A percentile compares a stretch with the other conserved stretches of the same genome.
Evolutionary conservation across 2,329 filamentous ascomycete species (phyloP).

Genomic region (Penicillium sp.): DNA sequence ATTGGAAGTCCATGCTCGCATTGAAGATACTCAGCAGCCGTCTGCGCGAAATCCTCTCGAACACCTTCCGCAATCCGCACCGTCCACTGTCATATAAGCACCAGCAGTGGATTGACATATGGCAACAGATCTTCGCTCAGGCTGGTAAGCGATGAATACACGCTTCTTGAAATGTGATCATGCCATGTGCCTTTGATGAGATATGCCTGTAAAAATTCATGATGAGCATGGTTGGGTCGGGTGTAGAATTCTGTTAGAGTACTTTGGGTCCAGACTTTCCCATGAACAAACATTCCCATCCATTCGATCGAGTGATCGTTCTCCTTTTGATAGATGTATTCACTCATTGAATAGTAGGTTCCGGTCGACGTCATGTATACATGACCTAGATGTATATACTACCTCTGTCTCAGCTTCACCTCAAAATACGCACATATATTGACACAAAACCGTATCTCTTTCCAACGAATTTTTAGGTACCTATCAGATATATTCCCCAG

Average conservation of each 20-base stretch:
- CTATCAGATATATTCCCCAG: not conserved
- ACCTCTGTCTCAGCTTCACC: no score
- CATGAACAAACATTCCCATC: slow-evolving; percentile 1
- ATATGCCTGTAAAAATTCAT: slow-evolving; percentile 13
- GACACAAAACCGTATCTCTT: not conserved
- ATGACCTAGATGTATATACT: no score
- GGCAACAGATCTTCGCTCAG: slow-evolving; percentile 63
- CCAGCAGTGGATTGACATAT: slow-evolving; percentile 69
- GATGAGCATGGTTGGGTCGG: slow-evolving; percentile 7
- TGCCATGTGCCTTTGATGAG: slow-evolving; percentile 10
- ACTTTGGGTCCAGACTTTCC: not conserved
- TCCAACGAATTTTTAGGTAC: no score
- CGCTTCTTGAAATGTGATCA: not conserved
- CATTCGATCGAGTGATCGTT: not conserved
- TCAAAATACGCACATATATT: not conserved
- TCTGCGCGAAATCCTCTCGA: slow-evolving; percentile 70
- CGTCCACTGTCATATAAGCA: slow-evolving; percentile 56
- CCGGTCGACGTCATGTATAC: not conserved
- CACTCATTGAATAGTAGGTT: no score
- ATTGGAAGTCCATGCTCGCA: slow-evolving; percentile 90
- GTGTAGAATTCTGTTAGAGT: slow-evolving; percentile 8
- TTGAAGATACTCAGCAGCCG: slow-evolving; percentile 73
- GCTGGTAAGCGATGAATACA: slow-evolving; percentile 23
- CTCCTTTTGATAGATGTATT: slow-evolving; percentile 2
- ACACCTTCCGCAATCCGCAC: slow-evolving; percentile 55